These are phyloP conservation scores for Xylaria acuta DNA, from an alignment of 495 filamentous ascomycete species.

Conservation along the genomic window DNA sequence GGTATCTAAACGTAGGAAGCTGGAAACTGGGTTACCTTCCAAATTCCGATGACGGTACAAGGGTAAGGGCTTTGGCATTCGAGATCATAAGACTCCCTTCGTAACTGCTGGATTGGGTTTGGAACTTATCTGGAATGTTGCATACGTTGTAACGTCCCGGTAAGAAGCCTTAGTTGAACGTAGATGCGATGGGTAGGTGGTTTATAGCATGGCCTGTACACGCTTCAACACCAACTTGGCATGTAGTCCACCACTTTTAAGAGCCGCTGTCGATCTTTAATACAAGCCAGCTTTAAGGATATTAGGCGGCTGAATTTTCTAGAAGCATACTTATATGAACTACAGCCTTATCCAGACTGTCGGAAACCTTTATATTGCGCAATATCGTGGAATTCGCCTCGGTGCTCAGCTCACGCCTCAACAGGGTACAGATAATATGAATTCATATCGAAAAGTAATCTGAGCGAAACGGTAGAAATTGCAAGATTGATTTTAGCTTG, in stretches of 20 bases:
- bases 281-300: neutral
- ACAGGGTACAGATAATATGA: neutral
- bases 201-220: neutral
- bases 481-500: neutral
- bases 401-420: constrained; percentile 4
- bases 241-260: neutral
- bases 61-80: constrained; percentile 7
- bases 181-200: neutral
- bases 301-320: constrained; percentile 6
- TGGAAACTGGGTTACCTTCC: constrained; percentile 31
- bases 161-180: neutral
- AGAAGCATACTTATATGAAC: constrained; percentile 15
- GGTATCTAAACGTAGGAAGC: constrained; percentile 25
- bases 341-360: constrained; percentile 17
- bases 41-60: constrained; percentile 29
- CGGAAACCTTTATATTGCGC: constrained; percentile 15
- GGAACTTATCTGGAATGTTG: constrained; percentile 35
- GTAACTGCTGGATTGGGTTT: constrained; percentile 30
- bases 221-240: neutral
- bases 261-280: constrained; percentile 21
- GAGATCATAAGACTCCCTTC: constrained; percentile 27
- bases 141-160: constrained; percentile 38
- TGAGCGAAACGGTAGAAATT: neutral
- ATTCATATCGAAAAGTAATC: constrained; percentile 2
- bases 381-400: constrained; percentile 15